These are phyloP conservation scores for Globisporangium lucens DNA, from an alignment of 352 stramenopile species.

Conservation along the genomic window DNA sequence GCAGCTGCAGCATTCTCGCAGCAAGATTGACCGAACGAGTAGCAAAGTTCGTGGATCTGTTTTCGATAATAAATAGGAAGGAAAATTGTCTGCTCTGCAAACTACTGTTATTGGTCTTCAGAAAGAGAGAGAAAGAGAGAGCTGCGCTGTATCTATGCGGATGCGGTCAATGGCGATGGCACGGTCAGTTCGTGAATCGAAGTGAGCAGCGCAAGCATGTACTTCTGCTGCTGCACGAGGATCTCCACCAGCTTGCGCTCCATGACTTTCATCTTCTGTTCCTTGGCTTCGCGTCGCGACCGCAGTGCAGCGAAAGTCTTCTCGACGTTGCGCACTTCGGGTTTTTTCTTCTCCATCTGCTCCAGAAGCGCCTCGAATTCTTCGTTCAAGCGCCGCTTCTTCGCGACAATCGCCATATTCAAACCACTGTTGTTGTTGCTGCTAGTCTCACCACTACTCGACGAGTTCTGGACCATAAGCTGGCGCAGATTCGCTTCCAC, in stretches of 20 bases:
- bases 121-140: background rate
- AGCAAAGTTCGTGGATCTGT: background rate
- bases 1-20: conserved; percentile 3
- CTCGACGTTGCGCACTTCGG: conserved; percentile 52
- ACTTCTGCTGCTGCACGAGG: conserved; percentile 81
- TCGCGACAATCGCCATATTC: conserved; percentile 64
- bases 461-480: conserved; percentile 47
- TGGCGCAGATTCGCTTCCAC: conserved; percentile 57
- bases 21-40: conserved; percentile 9
- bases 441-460: conserved; percentile 7
- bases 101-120: background rate
- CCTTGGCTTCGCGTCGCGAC: conserved; percentile 59
- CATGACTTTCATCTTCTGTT: conserved; percentile 70
- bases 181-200: conserved; percentile 35
- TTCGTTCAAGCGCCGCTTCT: conserved; percentile 80
- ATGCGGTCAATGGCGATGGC: conserved; percentile 2
- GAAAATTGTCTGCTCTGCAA: background rate
- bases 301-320: conserved; percentile 59
- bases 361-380: conserved; percentile 77
- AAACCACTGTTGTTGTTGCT: conserved; percentile 17
- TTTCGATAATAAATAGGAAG: conserved; percentile 1
- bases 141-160: background rate
- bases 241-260: conserved; percentile 84
- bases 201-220: conserved; percentile 56
- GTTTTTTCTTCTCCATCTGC: conserved; percentile 67